Evolutionary conservation across 148 eudicot species (phyloP).

Genomic region (Heliamphora exappendiculata): DNA sequence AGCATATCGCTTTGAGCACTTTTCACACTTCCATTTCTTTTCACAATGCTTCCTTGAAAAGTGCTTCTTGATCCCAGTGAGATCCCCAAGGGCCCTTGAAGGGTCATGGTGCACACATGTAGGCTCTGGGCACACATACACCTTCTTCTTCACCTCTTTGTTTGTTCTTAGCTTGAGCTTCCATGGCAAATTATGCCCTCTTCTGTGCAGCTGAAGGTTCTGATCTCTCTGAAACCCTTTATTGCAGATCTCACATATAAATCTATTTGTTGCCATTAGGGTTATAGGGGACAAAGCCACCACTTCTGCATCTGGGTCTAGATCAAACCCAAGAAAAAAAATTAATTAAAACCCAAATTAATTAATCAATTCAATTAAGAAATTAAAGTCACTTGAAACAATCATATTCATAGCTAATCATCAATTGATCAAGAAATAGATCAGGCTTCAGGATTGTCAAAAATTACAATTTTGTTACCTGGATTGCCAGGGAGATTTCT

Average conservation of each 20-base stretch:
- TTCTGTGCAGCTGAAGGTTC: slow-evolving; percentile 62
- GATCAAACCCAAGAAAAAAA: not conserved
- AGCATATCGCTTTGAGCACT: slow-evolving; percentile 68
- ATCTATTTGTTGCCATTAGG: slow-evolving; percentile 54
- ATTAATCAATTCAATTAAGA: not conserved
- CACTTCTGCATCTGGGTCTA: slow-evolving; percentile 70
- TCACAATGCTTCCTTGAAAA: slow-evolving; percentile 63
- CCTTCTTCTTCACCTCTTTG: slow-evolving; percentile 45
- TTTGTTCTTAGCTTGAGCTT: slow-evolving; percentile 65
- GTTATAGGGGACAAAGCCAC: slow-evolving; percentile 61
- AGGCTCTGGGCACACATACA: slow-evolving; percentile 67
- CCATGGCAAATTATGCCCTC: slow-evolving; percentile 85
- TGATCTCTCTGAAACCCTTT: slow-evolving; percentile 80
- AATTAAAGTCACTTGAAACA: not conserved
- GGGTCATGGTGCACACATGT: slow-evolving; percentile 74
- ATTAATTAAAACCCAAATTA: not conserved
- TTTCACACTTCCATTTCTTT: slow-evolving; percentile 77
- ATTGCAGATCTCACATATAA: slow-evolving; percentile 61
- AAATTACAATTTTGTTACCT: slow-evolving; percentile 24
- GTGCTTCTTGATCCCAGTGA: slow-evolving; percentile 73
- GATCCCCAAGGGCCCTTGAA: slow-evolving; percentile 65
- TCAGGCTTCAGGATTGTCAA: not conserved
- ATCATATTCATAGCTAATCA: not conserved
- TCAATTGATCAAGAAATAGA: not conserved
- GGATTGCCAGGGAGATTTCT: slow-evolving; percentile 76